These are phyloP conservation scores for Penicillium paradoxum DNA, from an alignment of 495 filamentous ascomycete genomes.

Conservation along the genomic window DNA sequence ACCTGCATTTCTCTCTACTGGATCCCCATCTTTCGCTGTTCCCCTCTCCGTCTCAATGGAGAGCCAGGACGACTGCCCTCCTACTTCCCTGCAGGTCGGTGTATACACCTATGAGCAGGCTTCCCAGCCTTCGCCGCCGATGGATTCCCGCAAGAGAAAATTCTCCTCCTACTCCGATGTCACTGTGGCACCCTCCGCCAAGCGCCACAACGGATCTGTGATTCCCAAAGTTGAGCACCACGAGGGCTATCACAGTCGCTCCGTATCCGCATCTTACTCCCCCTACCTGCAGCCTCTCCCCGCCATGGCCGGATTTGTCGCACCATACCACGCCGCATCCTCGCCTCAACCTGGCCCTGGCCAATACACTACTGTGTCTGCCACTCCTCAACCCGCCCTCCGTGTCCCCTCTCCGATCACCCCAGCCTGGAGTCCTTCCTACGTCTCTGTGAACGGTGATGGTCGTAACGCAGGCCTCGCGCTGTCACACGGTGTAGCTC, in stretches of 20 bases:
- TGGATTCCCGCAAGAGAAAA: constrained; percentile 49
- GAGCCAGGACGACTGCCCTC: constrained; percentile 54
- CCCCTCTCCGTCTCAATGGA: constrained; percentile 71
- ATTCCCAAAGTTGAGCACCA: constrained; percentile 37
- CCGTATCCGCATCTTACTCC: constrained; percentile 40
- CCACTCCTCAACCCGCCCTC: constrained; percentile 31
- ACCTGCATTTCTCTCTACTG: constrained; percentile 64
- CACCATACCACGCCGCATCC: constrained; percentile 27
- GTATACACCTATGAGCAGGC: constrained; percentile 67
- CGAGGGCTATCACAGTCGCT: constrained; percentile 30
- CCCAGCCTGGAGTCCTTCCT: constrained; percentile 43
- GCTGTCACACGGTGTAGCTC: constrained; percentile 27
- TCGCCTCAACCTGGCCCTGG: constrained; percentile 26
- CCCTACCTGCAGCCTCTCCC: constrained; percentile 41
- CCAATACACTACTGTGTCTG: constrained; percentile 32
- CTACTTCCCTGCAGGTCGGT: constrained; percentile 64
- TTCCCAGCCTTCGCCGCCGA: constrained; percentile 28
- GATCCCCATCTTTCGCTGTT: constrained; percentile 61
- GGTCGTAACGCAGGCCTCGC: constrained; percentile 28
- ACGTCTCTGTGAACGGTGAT: constrained; percentile 26
- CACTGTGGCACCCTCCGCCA: constrained; percentile 32
- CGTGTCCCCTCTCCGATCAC: constrained; percentile 41
- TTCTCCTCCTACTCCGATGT: constrained; percentile 45
- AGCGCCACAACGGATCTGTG: constrained; percentile 41
- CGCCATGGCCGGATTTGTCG: constrained; percentile 28